Evolutionary conservation across 1,139 yeast species (phyloP), one percentile per base, ranked within the genome.

Genomic region (Ogataea hybrid): DNA sequence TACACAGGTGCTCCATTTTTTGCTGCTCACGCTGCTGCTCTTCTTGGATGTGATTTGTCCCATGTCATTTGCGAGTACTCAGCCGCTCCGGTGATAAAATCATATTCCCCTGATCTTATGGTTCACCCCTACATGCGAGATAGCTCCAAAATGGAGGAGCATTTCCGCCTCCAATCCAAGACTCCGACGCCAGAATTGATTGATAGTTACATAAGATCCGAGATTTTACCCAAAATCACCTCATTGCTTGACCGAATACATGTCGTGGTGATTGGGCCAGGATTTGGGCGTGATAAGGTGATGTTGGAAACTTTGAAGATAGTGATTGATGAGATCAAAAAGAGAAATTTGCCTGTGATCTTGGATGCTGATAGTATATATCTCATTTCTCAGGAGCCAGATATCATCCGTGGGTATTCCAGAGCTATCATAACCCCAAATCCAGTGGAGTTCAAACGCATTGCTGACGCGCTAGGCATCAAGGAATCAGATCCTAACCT

Each of bases 1-100:
- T 88, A 86, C 61, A 90, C 97, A 0, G 98, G 98, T 0, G 98
- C 98, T 0, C 98, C 98, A 2, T 92, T 72, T 65, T 92, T 92
- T 61, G 76, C 95, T 21, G 84, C 94, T 10, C 82, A 85, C 59
- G 86, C 96, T 1, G 79, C 95, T 1, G 86, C 95, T 2, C 65
- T 84, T 25, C 74, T 84, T 37, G 98, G 98, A 0, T 85, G 92
- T 32, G 98, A 92, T 58, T 70, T 92, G 68, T 78, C 92, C 25
- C 97, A 92, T 64, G 74, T 92, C 6, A 72, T 92, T 8, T 90
- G 97, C 65, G 96, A 88, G 53, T 65, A 69, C 42, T 66, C 66
- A 30, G 97, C 97, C 0, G 94, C 87, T 1, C 67, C 82, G 0
- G 82, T 87, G 9, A 89, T 92, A 58, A 92, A 92, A 64, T 66